Evolutionary conservation across 306 rosid genomes (phyloP), one percentile per base, ranked within the genome.

Genomic region (Sesbania bispinosa): DNA sequence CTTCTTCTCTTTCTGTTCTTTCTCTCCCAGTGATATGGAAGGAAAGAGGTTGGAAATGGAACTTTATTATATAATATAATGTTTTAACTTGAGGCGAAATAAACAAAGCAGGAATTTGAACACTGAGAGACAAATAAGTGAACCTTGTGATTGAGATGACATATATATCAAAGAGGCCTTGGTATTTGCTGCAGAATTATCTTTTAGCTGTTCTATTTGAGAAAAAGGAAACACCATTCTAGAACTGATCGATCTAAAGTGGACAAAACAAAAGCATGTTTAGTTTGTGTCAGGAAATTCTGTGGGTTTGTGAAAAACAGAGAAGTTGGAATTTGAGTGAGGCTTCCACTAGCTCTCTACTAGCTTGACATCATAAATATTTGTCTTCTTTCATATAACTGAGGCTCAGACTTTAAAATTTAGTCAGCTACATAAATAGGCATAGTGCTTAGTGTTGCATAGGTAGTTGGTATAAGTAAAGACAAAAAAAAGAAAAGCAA

Each of bases 121-220:
- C n/a, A 36, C 54, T 57, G 70, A 30, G 77, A 68, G 76, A 75
- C 70, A 80, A 71, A 67, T 19, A 51, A 36, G 29, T 74, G 70
- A 69, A 70, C 75, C 39, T 77, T 62, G 71, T 39, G 46, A 24
- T 23, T 39, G 10, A 79, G 38, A 79, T 83, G 83, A 83, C 63
- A 69, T 33, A 69, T 38, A n/a, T n/a, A n/a, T n/a, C 83, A 65
- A 82, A 69, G 86, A 78, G 42, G 15, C 6, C n/a, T 75, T 64
- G 57, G 81, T 69, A 46, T 70, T 82, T 74, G 81, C 71, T 42
- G 68, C 41, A 9, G 69, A 42, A 67, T 21, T 9, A 35, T 33
- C 39, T 26, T 69, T 68, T 60, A 41, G 83, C 62, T 35, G 43
- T 67, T 45, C 10, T 30, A 51, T 51, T 10, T 73, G 39, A 64